Evolutionary conservation across 225 moss, liverwort and hornwort genomes (phyloP), one percentile per base, ranked within the genome.

Genomic region (Sphagnum contortum): DNA sequence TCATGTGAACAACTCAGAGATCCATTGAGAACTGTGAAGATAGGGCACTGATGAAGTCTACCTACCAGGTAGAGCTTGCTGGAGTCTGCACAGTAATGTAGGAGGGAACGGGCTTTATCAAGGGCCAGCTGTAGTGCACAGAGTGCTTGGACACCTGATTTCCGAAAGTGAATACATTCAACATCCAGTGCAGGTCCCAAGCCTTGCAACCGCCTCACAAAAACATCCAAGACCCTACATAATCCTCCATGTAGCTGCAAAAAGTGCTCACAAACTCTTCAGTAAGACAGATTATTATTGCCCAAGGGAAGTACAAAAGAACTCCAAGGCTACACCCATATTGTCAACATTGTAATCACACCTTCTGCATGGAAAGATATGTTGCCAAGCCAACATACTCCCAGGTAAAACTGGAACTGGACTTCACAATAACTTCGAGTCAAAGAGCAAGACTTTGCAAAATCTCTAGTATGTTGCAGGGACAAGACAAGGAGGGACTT

Each of bases 41-140:
- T 8, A 55, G 8, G 8, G 55, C 55, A 55, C 8, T 12, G 12
- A 55, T 8, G 8, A 12, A 55, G 44, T 5, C 59, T 6, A 29
- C 71, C 56, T 77, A 91, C 90, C 85, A 88, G 76, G 76, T 91
- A 91, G 47, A 91, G 75, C 74, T 88, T 91, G 88, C 91, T 91
- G 61, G 86, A 88, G 61, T 88, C 85, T 50, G 81, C 76, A 66
- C 91, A 91, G 58, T 88, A 91, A 60, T 91, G 86, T 9, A 91
- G 74, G 57, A 91, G 81, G 54, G 81, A 74, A 63, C 81, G 77
- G 49, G 91, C 88, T 71, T 88, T 91, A 65, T 91, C 88, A 47
- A 91, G 74, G 50, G 88, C 83, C 73, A 86, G 57, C 78, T 91
- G 88, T 63, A 91, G 65, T 58, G 88, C 79, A 73, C 74, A 76